phyloP scores from a whole-genome alignment of 177 flowering plant species.

The Vitis hybrid region DNA sequence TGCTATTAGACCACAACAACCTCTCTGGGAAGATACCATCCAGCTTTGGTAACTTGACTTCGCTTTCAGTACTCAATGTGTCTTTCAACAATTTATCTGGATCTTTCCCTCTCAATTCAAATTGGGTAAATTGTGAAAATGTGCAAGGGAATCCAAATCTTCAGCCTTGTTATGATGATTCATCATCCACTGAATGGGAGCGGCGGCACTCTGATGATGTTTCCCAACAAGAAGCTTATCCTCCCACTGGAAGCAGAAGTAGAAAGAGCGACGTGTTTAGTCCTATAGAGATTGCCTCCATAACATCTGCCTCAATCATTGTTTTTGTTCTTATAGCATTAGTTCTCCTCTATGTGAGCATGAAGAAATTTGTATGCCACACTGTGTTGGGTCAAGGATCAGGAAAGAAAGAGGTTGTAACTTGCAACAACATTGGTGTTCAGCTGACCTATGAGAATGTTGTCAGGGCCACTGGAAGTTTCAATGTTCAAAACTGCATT shows the following conservation, averaged over 20 bases:
- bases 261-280: not conserved
- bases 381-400: conserved; percentile 3
- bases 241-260: not conserved
- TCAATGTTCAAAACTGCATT: conserved; percentile 19
- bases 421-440: conserved; percentile 8
- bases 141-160: conserved; percentile 18
- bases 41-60: conserved; percentile 7
- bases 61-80: conserved; percentile 15
- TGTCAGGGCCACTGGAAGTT: conserved; percentile 14
- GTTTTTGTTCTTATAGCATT: conserved; percentile 4
- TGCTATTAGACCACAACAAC: conserved; percentile 12
- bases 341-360: not conserved
- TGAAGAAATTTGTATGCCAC: not conserved
- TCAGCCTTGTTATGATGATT: conserved; percentile 3
- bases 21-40: conserved; percentile 17
- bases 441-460: conserved; percentile 19
- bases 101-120: conserved; percentile 5
- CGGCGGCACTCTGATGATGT: not conserved
- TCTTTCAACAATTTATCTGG: conserved; percentile 22
- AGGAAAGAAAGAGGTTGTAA: conserved; percentile 11
- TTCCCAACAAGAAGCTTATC: conserved; percentile 6
- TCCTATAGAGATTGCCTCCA: conserved; percentile 19
- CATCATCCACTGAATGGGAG: conserved; percentile 9
- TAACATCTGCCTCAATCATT: conserved; percentile 12
- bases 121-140: conserved; percentile 7